Evolutionary conservation across 768 basidiomycete species (phyloP).

Genomic region (Antrodiella citrinella): DNA sequence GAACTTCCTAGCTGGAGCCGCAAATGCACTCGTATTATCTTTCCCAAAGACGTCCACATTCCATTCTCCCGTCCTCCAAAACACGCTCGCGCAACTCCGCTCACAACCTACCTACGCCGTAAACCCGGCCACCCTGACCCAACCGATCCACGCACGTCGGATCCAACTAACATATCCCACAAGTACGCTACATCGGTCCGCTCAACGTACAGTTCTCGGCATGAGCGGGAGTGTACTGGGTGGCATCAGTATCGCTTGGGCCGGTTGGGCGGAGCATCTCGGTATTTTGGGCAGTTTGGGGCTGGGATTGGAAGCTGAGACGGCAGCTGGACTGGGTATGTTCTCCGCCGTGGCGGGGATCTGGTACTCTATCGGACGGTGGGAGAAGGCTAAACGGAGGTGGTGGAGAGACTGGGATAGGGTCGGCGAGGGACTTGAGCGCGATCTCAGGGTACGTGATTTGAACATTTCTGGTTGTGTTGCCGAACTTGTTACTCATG

Average conservation of each 20-base stretch:
- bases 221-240: constrained; percentile 39
- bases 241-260: constrained; percentile 51
- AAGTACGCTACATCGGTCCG: constrained; percentile 51
- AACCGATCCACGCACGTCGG: constrained; percentile 44
- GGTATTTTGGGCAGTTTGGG: constrained; percentile 25
- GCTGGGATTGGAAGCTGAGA: constrained; percentile 43
- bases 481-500: constrained; percentile 18
- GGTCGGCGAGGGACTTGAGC: constrained; percentile 50
- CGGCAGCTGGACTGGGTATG: constrained; percentile 51
- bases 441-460: constrained; percentile 50
- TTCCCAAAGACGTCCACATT: constrained; percentile 29
- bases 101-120: constrained; percentile 39
- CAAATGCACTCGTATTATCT: constrained; percentile 32
- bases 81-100: constrained; percentile 46
- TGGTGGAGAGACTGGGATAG: constrained; percentile 67
- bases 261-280: constrained; percentile 55
- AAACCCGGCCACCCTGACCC: constrained; percentile 35
- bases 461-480: constrained; percentile 11
- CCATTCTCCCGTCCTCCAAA: constrained; percentile 50
- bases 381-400: constrained; percentile 57
- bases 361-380: constrained; percentile 56
- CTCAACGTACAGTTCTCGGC: constrained; percentile 47
- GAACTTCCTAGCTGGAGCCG: constrained; percentile 31
- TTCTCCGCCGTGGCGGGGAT: constrained; percentile 41
- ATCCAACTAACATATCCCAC: constrained; percentile 53